Conservation (phyloP, 768 basidiomycete genomes). For the Auriscalpium microsporum region DNA sequence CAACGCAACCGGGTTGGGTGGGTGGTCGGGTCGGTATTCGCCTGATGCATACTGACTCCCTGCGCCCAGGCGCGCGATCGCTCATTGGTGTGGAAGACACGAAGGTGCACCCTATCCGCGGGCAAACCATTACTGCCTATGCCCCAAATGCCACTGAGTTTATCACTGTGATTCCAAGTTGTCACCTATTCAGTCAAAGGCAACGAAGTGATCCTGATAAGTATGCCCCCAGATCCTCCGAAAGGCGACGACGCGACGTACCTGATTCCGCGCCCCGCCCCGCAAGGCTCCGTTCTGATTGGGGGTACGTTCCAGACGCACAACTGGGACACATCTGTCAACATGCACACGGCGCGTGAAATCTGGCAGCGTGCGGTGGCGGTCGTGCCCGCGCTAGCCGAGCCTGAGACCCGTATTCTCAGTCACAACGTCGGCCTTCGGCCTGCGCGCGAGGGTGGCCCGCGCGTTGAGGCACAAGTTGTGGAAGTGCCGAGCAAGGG, state of each 20-base stretch:
- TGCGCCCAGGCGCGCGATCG: conserved; percentile 46
- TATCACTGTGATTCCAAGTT: conserved; percentile 7
- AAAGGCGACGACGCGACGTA: conserved; percentile 33
- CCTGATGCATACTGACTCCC: neutral
- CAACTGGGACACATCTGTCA: conserved; percentile 43
- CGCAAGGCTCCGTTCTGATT: conserved; percentile 39
- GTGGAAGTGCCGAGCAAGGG: conserved; percentile 27
- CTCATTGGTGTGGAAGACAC: conserved; percentile 79
- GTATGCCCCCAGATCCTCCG: neutral
- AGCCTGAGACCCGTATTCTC: conserved; percentile 33
- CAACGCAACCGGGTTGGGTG: conserved; percentile 51
- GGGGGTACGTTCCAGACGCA: conserved; percentile 49
- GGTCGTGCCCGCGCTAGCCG: conserved; percentile 28
- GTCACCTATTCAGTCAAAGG: neutral
- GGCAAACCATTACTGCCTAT: conserved; percentile 72
- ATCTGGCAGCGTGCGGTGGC: conserved; percentile 41
- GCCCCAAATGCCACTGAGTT: conserved; percentile 53
- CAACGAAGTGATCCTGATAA: neutral
- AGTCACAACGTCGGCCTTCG: conserved; percentile 52
- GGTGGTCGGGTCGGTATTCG: conserved; percentile 4
- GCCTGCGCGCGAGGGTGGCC: conserved; percentile 46
- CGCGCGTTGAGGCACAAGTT: conserved; percentile 44
- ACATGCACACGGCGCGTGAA: conserved; percentile 30
- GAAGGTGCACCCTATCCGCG: conserved; percentile 66
- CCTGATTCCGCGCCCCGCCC: conserved; percentile 51